Evolutionary conservation across 495 filamentous ascomycete species (phyloP), one percentile per base, ranked within the genome.

Genomic region (Neurospora discreta): DNA sequence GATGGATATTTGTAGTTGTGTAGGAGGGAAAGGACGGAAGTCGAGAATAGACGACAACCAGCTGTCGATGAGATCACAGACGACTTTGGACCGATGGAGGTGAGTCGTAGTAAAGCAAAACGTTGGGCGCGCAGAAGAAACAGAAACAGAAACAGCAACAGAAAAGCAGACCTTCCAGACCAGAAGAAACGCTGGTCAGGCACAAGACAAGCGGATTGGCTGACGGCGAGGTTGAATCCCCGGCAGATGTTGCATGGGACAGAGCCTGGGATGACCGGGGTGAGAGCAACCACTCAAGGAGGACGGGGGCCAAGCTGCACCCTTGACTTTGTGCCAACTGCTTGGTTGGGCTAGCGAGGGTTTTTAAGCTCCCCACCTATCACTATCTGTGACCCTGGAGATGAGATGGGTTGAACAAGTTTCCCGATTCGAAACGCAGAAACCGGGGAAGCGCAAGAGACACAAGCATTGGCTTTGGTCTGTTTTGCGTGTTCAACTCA

Each of bases 191-290:
- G 36, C 39, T 69, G 70, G 68, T 18, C 68, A 70, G 52, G 36
- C 65, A 72, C 68, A 26, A 52, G 75, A 76, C 23, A 60, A 60
- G 52, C 52, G 52, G 75, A 76, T 76, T 76, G 75, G 75, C 71
- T 75, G 75, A 26, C 70, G 13, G 52, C 52, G 52, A 60, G 73
- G 38, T 69, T 39, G 39, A 71, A 70, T 70, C n/a, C 73, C 30
- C 41, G 71, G 73, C 52, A 23, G 58, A 69, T 70, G 69, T 41
- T 30, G 23, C 30, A 43, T 70, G 70, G 68, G 43, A 68, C 43
- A 71, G 71, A 60, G 52, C 52, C 52, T 60, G 30, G 23, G 23
- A 71, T 70, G 68, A 69, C 70, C 69, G 70, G 73, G 75, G 69
- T 69, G 9, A 44, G 69, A 65, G 68, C 75, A 71, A 76, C 73